These are phyloP conservation scores for Clonostachys sp. DNA, from an alignment of 2,329 filamentous ascomycete species.

Conservation along the genomic window DNA sequence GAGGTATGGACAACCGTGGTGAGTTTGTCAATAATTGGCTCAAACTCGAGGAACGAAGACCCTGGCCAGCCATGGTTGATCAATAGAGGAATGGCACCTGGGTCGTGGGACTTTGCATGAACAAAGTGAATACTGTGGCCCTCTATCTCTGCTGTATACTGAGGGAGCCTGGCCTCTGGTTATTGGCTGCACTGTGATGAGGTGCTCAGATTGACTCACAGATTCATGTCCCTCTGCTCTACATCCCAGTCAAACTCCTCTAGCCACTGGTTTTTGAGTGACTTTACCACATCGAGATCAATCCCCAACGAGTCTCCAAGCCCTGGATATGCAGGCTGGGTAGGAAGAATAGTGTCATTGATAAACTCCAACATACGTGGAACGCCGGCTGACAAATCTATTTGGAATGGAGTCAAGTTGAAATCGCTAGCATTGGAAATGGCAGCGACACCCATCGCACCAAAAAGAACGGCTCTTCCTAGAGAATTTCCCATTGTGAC, in stretches of 20 bases:
- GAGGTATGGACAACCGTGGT: conserved; percentile 10
- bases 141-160: conserved; percentile 10
- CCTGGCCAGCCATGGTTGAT: conserved; percentile 38
- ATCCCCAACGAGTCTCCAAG: background rate
- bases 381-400: background rate
- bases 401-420: background rate
- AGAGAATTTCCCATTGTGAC: too few relatives aligned
- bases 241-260: conserved; percentile 9
- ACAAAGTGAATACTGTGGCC: conserved; percentile 7
- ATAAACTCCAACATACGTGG: background rate
- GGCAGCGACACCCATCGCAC: too few relatives aligned
- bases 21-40: conserved; percentile 24
- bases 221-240: conserved; percentile 9
- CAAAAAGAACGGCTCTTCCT: too few relatives aligned
- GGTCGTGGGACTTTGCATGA: background rate
- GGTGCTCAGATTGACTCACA: conserved; percentile 1
- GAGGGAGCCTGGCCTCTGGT: background rate
- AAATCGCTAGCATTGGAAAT: background rate
- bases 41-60: conserved; percentile 27
- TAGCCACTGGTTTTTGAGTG: conserved; percentile 7
- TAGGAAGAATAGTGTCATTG: background rate
- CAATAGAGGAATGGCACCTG: conserved; percentile 28
- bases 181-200: too few relatives aligned
- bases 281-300: conserved; percentile 5
- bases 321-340: background rate